Conservation (phyloP, 495 filamentous ascomycete genomes). For the Lichenothelia convexa region DNA sequence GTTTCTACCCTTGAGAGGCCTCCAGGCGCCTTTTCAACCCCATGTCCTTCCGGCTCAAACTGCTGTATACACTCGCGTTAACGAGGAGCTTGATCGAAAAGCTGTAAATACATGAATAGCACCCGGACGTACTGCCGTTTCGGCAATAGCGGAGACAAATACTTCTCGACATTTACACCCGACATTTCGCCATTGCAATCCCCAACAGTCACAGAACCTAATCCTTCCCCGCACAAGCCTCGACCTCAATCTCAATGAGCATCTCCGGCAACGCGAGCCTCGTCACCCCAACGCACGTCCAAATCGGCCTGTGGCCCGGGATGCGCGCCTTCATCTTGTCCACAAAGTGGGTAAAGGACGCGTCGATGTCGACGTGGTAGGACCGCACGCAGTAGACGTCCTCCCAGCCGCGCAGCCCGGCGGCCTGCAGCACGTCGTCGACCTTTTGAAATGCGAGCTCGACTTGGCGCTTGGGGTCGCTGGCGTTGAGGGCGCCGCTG, state of each 20-base stretch:
- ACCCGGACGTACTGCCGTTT: too few relatives aligned
- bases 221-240: constrained; percentile 3
- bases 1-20: too few relatives aligned
- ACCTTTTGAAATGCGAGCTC: constrained; percentile 13
- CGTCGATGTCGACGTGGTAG: constrained; percentile 8
- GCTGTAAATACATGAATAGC: too few relatives aligned
- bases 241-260: constrained; percentile 15
- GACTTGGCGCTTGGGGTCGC: constrained; percentile 6
- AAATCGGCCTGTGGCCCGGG: constrained; percentile 11
- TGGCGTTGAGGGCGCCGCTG: constrained; percentile 1
- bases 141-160: too few relatives aligned
- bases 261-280: constrained; percentile 9
- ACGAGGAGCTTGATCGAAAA: too few relatives aligned
- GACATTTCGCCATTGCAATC: too few relatives aligned
- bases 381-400: constrained; percentile 8
- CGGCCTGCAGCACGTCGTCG: constrained; percentile 6
- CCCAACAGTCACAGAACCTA: too few relatives aligned
- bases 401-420: constrained; percentile 8
- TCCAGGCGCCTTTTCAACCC: too few relatives aligned
- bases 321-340: constrained; percentile 7
- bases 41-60: too few relatives aligned
- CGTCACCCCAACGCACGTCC: constrained; percentile 8
- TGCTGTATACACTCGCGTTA: too few relatives aligned
- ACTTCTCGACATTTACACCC: too few relatives aligned
- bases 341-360: constrained; percentile 3